Evolutionary conservation across 1,139 yeast species (phyloP).

Genomic region (Hemisphaericaspora lyxosophila): DNA sequence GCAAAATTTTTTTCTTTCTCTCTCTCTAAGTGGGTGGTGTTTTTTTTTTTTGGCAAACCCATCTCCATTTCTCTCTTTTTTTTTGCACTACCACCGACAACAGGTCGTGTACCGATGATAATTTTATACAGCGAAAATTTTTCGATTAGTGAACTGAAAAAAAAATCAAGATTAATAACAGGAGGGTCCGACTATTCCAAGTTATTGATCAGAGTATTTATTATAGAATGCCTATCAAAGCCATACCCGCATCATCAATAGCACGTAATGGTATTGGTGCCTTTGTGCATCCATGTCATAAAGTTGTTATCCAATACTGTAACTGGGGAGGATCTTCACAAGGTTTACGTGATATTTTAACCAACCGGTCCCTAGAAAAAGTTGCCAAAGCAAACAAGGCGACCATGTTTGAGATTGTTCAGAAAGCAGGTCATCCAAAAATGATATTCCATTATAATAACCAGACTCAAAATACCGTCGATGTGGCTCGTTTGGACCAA

Average conservation of each 20-base stretch:
- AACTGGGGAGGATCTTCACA: slow-evolving; percentile 95
- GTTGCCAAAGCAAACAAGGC: slow-evolving; percentile 62
- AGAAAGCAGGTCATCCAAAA: slow-evolving; percentile 81
- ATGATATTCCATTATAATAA: slow-evolving; percentile 64
- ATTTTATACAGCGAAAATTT: background rate
- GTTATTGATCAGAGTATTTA: too few species aligned
- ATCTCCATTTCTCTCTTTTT: background rate
- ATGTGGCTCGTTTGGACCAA: slow-evolving; percentile 54
- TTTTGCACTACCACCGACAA: background rate
- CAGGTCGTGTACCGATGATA: background rate
- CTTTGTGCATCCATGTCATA: slow-evolving; percentile 71
- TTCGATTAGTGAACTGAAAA: too few species aligned
- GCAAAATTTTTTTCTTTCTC: too few species aligned
- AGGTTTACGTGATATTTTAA: slow-evolving; percentile 73
- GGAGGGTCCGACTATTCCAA: too few species aligned
- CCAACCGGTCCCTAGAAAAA: slow-evolving; percentile 50
- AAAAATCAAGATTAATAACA: too few species aligned
- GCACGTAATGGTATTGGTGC: slow-evolving; percentile 84
- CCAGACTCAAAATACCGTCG: slow-evolving; percentile 25
- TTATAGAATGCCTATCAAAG: slow-evolving; percentile 55
- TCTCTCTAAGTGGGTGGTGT: too few species aligned
- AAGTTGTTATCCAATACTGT: slow-evolving; percentile 73
- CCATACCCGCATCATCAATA: slow-evolving; percentile 53
- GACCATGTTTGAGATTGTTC: slow-evolving; percentile 68
- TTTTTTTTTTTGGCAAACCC: too few species aligned